Evolutionary conservation across 176 grass and related monocot genomes (phyloP), one percentile per base, ranked within the genome.

Genomic region (Zoysia pacifica): DNA sequence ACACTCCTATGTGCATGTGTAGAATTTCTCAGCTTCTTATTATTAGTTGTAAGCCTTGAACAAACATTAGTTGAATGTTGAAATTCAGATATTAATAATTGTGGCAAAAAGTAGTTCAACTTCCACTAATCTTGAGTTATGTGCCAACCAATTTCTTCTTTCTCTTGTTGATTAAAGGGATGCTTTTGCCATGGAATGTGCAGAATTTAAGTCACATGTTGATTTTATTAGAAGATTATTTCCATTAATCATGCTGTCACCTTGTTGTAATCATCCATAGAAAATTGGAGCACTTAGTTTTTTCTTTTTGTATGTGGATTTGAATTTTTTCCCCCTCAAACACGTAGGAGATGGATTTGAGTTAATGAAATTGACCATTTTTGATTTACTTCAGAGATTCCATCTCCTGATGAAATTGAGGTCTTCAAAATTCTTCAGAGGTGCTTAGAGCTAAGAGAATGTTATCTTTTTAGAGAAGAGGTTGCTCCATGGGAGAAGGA

Each of bases 401-500:
- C 92, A 74, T 82, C 86, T 76, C 64, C 74, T 65, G 96, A 95
- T 62, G 96, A 99, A 89, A 80, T 87, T 76, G 96, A 99, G 76
- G 93, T 99, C 65, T 99, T 89, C 76, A 99, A 90, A 83, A 88
- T 94, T 76, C 81, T 99, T 82, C 96, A 95, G 79, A 95, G 81
- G 77, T 99, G 93, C 81, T 92, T 99, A 13, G 86, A 91, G 76
- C 87, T 95, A 83, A 87, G 96, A 86, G 92, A 95, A 49, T 79
- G 46, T 59, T 99, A 99, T 83, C 70, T 95, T 59, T 95, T 87
- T 85, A 89, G 76, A 88, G 96, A 99, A 74, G 81, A 88, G 61
- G 66, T 93, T 69, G 88, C 90, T 84, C 93, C 96, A 64, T 99
- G 96, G 96, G 96, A 95, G 69, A 99, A 95, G 82, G 96, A 99